Evolutionary conservation across 306 rosid genomes (phyloP), one percentile per base, ranked within the genome.

Genomic region (Astragalus glycyphyllos): DNA sequence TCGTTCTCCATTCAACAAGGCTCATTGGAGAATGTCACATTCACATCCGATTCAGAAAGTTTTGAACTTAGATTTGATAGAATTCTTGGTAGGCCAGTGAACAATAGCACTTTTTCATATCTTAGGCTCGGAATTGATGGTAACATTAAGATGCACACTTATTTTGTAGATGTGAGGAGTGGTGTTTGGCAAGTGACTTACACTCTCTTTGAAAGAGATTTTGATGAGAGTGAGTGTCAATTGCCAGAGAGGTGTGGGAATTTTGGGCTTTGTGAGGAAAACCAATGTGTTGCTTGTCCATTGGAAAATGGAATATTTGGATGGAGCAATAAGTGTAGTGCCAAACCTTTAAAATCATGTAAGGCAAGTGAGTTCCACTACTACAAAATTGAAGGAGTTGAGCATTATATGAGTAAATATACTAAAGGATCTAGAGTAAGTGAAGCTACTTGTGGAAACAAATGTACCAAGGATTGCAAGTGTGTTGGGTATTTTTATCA

Each of bases 81-180:
- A n/a, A n/a, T 84, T 51, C 45, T n/a, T n/a, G n/a, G 71, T 0
- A 77, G 86, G 62, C 89, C 96, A 1, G 90, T 87, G 65, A 87
- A 87, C 65, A 89, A 92, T n/a, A n/a, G n/a, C n/a, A n/a, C n/a
- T 23, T 23, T 85, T 2, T 69, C 95, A 53, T 81, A 81, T 34
- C 82, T 92, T 6, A 76, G 96, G 75, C 89, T 92, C 20, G 96
- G 84, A 65, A 83, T 87, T 31, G 90, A 89, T 77, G 98, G 98
- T 1, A 92, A 84, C 66, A 49, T 92, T 46, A 80, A 41, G 58
- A 5, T 87, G 0, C 61, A 87, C 66, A 92, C 98, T 5, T 92
- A 83, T 72, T 69, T 73, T 41, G 47, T 75, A 5, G 79, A 76
- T 16, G 86, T 87, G 2, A 68, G 77, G 13, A 40, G 4, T 6